Base-by-base conservation (phyloP, 2,329 filamentous ascomycete species). In the Monilinia laxa region DNA sequence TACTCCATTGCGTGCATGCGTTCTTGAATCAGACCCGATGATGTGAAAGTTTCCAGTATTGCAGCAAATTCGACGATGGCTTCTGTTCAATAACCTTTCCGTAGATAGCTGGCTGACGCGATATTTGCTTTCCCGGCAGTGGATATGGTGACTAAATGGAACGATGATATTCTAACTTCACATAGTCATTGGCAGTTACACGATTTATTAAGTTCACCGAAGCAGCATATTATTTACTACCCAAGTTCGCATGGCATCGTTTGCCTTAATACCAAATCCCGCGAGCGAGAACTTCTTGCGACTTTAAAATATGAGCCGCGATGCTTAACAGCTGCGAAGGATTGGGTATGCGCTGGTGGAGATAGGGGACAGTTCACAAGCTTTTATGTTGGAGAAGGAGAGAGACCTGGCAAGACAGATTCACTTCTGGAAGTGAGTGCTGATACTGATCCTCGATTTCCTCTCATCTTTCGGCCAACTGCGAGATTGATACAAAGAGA, bases 331-430 rank as follows among this genome's bases (percentile, higher is more conserved):
- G 90, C 92, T 10, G 89, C 88, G 64, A 86, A 91, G 73, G 93
- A 93, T 63, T 98, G 92, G 90, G 84, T 98, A 49, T 97, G 92
- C 73, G 91, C 93, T 57, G 95, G 94, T 57, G 94, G 94, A 68
- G 90, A 96, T 73, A 87, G 87, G 71, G 95, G 95, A 67, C 90
- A 96, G 75, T 97, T 96, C 75, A 89, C 74, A 54, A 70, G 72
- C 9, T 69, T 77, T 54, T 71, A 70, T 62, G 65, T 76, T 23
- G 72, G 71, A 49, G 68, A 74, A 53, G 57, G 66, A 45, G 67
- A 65, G 9, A 51, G 38, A 38, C 59, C 28, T 49, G 56, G 18
- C 45, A 52, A 28, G 68, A 68, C 45, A 4, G 25, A 56, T 23
- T 31, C 51, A 53, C 11, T 57, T 56, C 16, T 52, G 52, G 42